Conservation (phyloP, 257 asterid genomes). For the Solanum commersonii region DNA sequence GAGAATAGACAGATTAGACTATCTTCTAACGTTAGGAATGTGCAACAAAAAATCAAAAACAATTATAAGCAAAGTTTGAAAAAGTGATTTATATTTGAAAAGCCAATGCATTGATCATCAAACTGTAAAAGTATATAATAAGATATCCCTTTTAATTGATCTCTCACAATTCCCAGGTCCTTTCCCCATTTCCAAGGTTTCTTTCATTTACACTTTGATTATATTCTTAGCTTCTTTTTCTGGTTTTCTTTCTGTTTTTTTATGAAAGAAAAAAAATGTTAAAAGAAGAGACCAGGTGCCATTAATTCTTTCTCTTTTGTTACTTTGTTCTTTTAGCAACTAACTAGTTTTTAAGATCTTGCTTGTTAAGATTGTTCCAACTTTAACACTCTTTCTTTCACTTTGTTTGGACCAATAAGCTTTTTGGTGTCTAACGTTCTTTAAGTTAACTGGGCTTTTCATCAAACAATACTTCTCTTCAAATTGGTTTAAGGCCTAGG, state of each 20-base stretch:
- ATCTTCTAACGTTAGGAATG: background rate
- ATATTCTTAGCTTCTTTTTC: constrained; percentile 3
- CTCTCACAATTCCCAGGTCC: background rate
- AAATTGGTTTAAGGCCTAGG: background rate
- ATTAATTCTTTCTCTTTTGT: background rate
- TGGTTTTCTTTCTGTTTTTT: background rate
- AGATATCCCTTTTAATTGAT: background rate
- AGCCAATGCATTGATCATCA: background rate
- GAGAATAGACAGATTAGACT: background rate
- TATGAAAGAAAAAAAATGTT: background rate
- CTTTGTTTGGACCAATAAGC: background rate
- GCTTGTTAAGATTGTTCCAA: constrained; percentile 1
- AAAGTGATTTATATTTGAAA: background rate
- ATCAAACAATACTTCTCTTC: background rate
- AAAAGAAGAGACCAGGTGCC: background rate
- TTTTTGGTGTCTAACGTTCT: background rate
- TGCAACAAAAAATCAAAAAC: background rate
- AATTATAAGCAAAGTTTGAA: background rate
- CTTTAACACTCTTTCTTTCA: background rate
- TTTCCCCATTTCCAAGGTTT: constrained; percentile 2
- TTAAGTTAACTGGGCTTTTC: background rate
- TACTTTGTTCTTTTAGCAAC: background rate
- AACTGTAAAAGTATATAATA: background rate
- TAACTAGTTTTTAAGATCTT: constrained; percentile 2
- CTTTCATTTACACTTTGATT: background rate